phyloP scores from a whole-genome alignment of 345 rosid species.

The Euphorbia lathyris region DNA sequence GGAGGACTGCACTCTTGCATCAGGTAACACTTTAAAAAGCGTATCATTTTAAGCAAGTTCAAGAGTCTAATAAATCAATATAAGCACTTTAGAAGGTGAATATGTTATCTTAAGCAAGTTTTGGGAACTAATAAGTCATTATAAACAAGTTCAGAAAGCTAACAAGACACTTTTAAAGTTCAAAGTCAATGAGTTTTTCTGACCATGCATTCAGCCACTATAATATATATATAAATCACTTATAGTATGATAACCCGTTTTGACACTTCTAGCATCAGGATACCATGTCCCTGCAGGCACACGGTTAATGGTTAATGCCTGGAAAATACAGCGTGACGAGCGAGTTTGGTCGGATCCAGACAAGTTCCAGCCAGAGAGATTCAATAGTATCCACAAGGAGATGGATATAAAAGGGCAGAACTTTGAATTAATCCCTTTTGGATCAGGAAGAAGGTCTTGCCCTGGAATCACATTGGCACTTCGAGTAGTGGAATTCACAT shows the following conservation, averaged over 20 bases:
- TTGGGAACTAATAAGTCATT: too few species aligned
- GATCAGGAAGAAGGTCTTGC: conserved; percentile 23
- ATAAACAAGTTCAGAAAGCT: too few species aligned
- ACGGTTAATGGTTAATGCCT: conserved; percentile 13
- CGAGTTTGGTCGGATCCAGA: conserved; percentile 14
- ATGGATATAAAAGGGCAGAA: conserved; percentile 16
- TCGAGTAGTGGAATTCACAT: conserved; percentile 1
- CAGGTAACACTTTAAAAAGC: conserved; percentile 8
- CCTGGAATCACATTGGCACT: conserved; percentile 14
- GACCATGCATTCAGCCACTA: too few species aligned
- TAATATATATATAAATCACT: too few species aligned
- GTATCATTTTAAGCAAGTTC: too few species aligned
- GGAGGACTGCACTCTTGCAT: conserved; percentile 29
- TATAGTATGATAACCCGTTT: too few species aligned
- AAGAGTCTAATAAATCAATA: too few species aligned
- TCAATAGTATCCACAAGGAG: conserved; percentile 9
- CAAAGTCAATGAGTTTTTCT: too few species aligned
- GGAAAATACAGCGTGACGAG: conserved; percentile 16
- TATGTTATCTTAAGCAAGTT: too few species aligned
- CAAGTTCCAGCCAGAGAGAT: conserved; percentile 16
- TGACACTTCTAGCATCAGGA: conserved; percentile 3
- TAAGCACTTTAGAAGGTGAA: too few species aligned
- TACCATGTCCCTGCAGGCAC: conserved; percentile 27
- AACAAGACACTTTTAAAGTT: too few species aligned
- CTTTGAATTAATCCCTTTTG: conserved; percentile 19